These are phyloP conservation scores for Coffea canephora DNA, from an alignment of 257 asterid genomes.

Conservation along the genomic window DNA sequence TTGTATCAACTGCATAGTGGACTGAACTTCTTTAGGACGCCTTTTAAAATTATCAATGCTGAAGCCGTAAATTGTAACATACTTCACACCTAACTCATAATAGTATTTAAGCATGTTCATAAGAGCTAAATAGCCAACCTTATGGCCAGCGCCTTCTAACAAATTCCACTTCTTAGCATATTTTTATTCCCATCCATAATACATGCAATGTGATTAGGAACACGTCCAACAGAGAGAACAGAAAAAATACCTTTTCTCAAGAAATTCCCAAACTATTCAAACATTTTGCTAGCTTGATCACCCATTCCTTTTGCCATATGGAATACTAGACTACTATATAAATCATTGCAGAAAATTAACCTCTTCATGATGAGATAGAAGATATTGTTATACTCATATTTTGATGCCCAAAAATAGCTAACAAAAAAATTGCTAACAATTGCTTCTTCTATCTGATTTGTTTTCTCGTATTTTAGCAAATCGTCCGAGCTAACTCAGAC, in stretches of 20 bases:
- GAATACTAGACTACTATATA: background rate
- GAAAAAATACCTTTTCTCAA: conserved; percentile 25
- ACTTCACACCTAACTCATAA: conserved; percentile 43
- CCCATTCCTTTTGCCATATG: conserved; percentile 20
- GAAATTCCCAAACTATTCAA: conserved; percentile 6
- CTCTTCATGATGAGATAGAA: conserved; percentile 8
- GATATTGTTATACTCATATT: background rate
- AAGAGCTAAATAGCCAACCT: conserved; percentile 52
- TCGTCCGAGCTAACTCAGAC: too few species aligned
- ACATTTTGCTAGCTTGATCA: conserved; percentile 9
- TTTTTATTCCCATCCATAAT: conserved; percentile 85
- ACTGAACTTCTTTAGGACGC: conserved; percentile 72
- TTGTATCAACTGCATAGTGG: conserved; percentile 65
- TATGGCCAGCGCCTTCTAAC: conserved; percentile 59
- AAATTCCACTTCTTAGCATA: conserved; percentile 56
- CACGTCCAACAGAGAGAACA: conserved; percentile 53
- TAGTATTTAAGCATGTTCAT: conserved; percentile 62
- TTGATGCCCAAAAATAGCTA: too few species aligned
- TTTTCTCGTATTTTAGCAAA: too few species aligned
- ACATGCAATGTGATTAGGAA: conserved; percentile 71
- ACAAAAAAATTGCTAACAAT: too few species aligned
- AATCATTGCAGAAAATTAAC: conserved; percentile 7
- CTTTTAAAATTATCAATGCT: conserved; percentile 82
- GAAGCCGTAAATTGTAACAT: conserved; percentile 50
- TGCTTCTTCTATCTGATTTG: too few species aligned